These are phyloP conservation scores for Fagus sylvatica DNA, from an alignment of 306 rosid genomes.

Conservation along the genomic window DNA sequence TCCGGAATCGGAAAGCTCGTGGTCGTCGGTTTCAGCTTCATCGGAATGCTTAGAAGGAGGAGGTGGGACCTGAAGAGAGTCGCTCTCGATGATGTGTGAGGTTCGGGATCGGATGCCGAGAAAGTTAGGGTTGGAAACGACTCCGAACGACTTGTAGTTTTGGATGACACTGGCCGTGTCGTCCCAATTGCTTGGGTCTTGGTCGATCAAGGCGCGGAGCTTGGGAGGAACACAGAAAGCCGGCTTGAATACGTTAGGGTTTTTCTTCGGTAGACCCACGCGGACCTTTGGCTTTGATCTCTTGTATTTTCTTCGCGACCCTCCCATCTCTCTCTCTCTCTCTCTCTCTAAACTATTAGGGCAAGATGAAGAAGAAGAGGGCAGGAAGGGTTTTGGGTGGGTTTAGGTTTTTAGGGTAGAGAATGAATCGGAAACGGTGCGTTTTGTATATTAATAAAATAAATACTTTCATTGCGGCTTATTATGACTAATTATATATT, in stretches of 20 bases:
- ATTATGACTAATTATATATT: too few species aligned
- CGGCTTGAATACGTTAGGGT: slow-evolving; percentile 74
- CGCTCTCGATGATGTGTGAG: slow-evolving; percentile 47
- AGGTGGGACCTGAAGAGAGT: slow-evolving; percentile 44
- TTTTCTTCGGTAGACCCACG: slow-evolving; percentile 70
- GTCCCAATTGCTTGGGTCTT: slow-evolving; percentile 58
- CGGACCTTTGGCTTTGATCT: slow-evolving; percentile 63
- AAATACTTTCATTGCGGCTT: too few species aligned
- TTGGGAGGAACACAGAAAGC: slow-evolving; percentile 72
- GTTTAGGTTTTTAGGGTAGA: background rate
- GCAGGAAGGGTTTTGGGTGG: slow-evolving; percentile 6
- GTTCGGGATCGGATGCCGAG: slow-evolving; percentile 57
- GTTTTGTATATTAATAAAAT: too few species aligned
- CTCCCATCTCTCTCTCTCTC: slow-evolving; percentile 54
- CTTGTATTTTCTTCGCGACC: slow-evolving; percentile 89
- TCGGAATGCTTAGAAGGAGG: slow-evolving; percentile 26
- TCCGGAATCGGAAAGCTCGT: slow-evolving; percentile 46
- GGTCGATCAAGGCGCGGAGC: slow-evolving; percentile 49
- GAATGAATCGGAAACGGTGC: background rate
- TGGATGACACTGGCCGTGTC: slow-evolving; percentile 55
- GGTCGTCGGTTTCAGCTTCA: slow-evolving; percentile 12
- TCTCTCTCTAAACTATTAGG: slow-evolving; percentile 1
- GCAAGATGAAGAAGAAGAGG: background rate
- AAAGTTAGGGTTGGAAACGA: slow-evolving; percentile 74
- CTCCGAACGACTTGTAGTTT: slow-evolving; percentile 78